Percentiles rank a stretch among this genome's conserved stretches.
Evolutionary conservation across 2,329 filamentous ascomycete genomes (phyloP).

Genomic region (Sclerotiophoma versabilis): DNA sequence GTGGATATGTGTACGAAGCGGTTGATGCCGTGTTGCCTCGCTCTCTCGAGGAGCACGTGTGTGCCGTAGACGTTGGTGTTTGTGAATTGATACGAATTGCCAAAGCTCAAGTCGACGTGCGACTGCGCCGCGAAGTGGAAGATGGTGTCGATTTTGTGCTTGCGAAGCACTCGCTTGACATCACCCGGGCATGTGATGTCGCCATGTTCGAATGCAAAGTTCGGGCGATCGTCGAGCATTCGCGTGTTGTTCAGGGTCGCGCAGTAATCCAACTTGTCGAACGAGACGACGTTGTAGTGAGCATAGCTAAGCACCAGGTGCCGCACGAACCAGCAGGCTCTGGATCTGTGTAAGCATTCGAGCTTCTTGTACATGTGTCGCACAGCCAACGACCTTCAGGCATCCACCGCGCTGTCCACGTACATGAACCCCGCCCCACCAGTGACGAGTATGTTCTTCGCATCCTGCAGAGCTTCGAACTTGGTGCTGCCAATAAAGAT

Average conservation of each 20-base stretch:
- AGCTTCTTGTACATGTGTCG: slow-evolving; percentile 5
- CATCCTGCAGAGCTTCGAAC: slow-evolving; percentile 71
- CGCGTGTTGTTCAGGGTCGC: slow-evolving; percentile 81
- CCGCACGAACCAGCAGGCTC: slow-evolving; percentile 82
- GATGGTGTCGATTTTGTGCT: slow-evolving; percentile 77
- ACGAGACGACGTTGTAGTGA: slow-evolving; percentile 79
- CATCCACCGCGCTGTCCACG: slow-evolving; percentile 39
- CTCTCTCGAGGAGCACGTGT: slow-evolving; percentile 80
- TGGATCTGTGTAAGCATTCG: slow-evolving; percentile 52
- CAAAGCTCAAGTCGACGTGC: slow-evolving; percentile 83
- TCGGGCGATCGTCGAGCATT: slow-evolving; percentile 69
- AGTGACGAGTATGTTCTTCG: slow-evolving; percentile 83
- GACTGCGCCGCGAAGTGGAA: slow-evolving; percentile 88
- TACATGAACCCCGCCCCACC: slow-evolving; percentile 88
- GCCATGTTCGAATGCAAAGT: slow-evolving; percentile 81
- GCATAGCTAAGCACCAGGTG: slow-evolving; percentile 79
- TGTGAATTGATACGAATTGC: slow-evolving; percentile 82
- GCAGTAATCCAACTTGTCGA: slow-evolving; percentile 87
- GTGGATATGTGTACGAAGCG: slow-evolving; percentile 84
- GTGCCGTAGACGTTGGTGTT: slow-evolving; percentile 84
- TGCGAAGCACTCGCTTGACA: slow-evolving; percentile 73
- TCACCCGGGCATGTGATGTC: slow-evolving; percentile 76
- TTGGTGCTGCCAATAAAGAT: slow-evolving; percentile 72
- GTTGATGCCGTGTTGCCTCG: slow-evolving; percentile 72
- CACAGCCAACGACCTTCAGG: slow-evolving; percentile 8